Base-by-base conservation (phyloP, 805 yeast species). In the Lachancea sp. region DNA sequence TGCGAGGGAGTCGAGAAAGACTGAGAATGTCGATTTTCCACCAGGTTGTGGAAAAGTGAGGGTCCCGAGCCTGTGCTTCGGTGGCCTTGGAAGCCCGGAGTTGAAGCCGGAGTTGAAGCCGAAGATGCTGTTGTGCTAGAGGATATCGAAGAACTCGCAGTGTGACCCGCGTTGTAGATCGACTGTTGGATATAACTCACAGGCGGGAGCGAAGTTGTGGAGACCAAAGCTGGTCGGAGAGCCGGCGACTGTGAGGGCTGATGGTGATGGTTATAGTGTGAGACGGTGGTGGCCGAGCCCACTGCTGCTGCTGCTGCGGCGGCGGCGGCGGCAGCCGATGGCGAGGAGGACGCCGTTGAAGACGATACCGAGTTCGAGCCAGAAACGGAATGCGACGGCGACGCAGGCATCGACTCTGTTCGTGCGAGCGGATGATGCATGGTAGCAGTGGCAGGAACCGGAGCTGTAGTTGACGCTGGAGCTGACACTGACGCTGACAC, bases 141-240 rank as follows among this genome's bases (percentile, higher is more conserved):
- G 25, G 25, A 8, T 22, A 8, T 8, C 8, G 25, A 22, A 22
- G 25, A 6, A 8, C 25, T 8, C 8, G 29, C n/a, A 18, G 29
- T 13, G 13, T 11, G 31, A 13, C 15, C 18, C 19, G n/a, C 27
- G 33, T 13, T 18, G 42, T 29, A 30, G 18, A 38, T 18, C 8
- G 35, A 35, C 8, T 38, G 42, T 13, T 38, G 42, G 17, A 38
- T n/a, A 19, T 9, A 38, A 10, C 34, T 19, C 18, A 38, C 42
- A 9, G 42, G 36, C 15, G 42, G 42, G 17, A 38, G 36, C 13
- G 42, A 19, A 9, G 13, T 30, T 17, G 42, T 18, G 29, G 42
- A 16, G 35, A 16, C 12, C 35, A 17, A 11, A 16, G 5, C 11
- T 3, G 17, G 19, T 15, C 35, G 35, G 11, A 32, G 35, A 13